Evolutionary conservation across 495 filamentous ascomycete species (phyloP), one percentile per base, ranked within the genome.

Genomic region (Collariella sp.): DNA sequence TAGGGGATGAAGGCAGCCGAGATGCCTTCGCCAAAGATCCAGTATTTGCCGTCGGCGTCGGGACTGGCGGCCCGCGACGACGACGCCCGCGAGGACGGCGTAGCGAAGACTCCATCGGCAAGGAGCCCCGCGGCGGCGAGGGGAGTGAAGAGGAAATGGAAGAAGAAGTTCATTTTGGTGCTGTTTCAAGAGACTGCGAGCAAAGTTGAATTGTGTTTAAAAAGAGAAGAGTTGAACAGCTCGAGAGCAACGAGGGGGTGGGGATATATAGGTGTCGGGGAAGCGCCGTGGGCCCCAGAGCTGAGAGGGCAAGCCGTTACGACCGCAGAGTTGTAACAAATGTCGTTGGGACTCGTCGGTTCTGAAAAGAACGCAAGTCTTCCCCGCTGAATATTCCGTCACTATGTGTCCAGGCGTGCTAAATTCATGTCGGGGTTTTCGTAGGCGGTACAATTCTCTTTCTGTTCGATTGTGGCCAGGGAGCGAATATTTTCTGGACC

Each of bases 1-100:
- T 93, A 91, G 1, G 87, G 76, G 45, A 91, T 85, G 67, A 93
- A 83, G 36, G 75, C 77, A 12, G 83, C 85, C 15, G 81, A 78
- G 70, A 93, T 89, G 38, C 84, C 84, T 40, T 80, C 75, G 38
- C 83, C 82, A 45, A 76, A 72, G 66, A 95, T 85, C 60, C 81
- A 84, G 67, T 90, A 93, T 62, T 84, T 82, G 26, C 78, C 78
- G 54, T 76, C 58, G 34, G 58, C 50, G 57, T 77, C 76, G 0
- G 78, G 73, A 3, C 64, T 41, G 16, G 1, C 38, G 12, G 13
- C 31, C 31, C 3, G 0, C 15, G 12, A 23, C 20, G 7, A 13
- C 64, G 34, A 9, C n/a, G 40, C 29, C 23, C 36, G 40, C 23
- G n/a, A 10, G 35, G 2, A n/a, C 23, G 0, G n/a, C 16, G n/a